These are phyloP conservation scores for Vishniacozyma victoriae DNA, from an alignment of 768 basidiomycete species.

Conservation along the genomic window DNA sequence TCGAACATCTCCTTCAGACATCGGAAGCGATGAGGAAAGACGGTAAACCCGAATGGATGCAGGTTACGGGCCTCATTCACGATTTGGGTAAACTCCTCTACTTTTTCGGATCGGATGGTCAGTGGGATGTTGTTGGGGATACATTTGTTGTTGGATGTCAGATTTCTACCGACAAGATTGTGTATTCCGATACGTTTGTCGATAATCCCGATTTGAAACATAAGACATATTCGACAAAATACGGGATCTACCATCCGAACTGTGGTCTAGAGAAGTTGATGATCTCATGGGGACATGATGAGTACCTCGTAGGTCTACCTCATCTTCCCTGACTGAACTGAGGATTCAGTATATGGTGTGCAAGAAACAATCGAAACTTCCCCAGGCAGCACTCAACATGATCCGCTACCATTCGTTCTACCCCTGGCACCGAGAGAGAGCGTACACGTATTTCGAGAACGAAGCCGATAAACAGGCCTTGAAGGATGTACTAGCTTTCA, in stretches of 20 bases:
- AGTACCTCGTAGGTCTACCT: constrained; percentile 54
- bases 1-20: constrained; percentile 76
- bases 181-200: constrained; percentile 45
- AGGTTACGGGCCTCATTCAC: constrained; percentile 77
- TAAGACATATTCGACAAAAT: constrained; percentile 32
- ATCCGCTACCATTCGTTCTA: constrained; percentile 94
- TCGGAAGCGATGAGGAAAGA: constrained; percentile 47
- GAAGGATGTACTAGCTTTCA: constrained; percentile 72
- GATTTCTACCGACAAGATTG: constrained; percentile 58
- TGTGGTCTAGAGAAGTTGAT: constrained; percentile 46
- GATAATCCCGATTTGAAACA: constrained; percentile 44
- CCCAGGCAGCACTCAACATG: constrained; percentile 78
- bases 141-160: constrained; percentile 78
- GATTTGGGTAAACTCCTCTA: constrained; percentile 83
- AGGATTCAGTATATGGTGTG: constrained; percentile 49
- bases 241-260: constrained; percentile 42
- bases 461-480: constrained; percentile 52
- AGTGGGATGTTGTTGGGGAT: constrained; percentile 92
- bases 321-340: too few relatives aligned
- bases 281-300: constrained; percentile 80
- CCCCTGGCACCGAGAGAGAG: constrained; percentile 87
- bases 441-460: constrained; percentile 72
- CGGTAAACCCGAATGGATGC: constrained; percentile 46
- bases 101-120: constrained; percentile 62
- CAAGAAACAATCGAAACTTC: too few relatives aligned